These are phyloP conservation scores for Alternaria brassicae DNA, from an alignment of 2,329 filamentous ascomycete species.

Conservation along the genomic window DNA sequence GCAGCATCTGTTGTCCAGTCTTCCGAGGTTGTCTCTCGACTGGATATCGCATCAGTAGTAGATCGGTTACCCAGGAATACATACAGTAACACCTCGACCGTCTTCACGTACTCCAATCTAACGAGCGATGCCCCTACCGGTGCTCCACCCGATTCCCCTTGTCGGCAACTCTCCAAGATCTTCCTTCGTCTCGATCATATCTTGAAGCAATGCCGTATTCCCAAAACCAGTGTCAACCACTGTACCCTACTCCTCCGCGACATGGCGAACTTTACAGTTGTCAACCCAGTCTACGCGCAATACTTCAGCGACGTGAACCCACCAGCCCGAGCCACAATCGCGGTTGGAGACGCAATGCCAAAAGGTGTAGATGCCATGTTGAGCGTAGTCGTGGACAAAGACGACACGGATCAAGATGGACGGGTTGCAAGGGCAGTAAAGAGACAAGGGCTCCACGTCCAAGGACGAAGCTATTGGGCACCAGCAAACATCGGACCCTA, in stretches of 20 bases:
- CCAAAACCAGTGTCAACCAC: slow-evolving; percentile 42
- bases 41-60: slow-evolving; percentile 1
- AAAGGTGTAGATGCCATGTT: slow-evolving; percentile 66
- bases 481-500: slow-evolving; percentile 98
- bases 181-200: slow-evolving; percentile 44
- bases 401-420: slow-evolving; percentile 29
- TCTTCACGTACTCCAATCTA: slow-evolving; percentile 58
- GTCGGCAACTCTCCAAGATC: slow-evolving; percentile 49
- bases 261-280: slow-evolving; percentile 77
- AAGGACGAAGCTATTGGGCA: slow-evolving; percentile 95
- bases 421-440: not conserved
- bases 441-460: slow-evolving; percentile 76
- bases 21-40: not conserved
- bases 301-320: slow-evolving; percentile 82
- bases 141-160: slow-evolving; percentile 8
- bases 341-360: slow-evolving; percentile 73
- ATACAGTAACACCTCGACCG: slow-evolving; percentile 43
- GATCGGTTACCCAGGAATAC: slow-evolving; percentile 23
- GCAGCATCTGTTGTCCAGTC: slow-evolving; percentile 12
- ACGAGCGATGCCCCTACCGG: slow-evolving; percentile 16
- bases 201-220: slow-evolving; percentile 37
- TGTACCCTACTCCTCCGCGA: slow-evolving; percentile 73
- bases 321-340: slow-evolving; percentile 82
- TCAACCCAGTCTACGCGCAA: slow-evolving; percentile 78
- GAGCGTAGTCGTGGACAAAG: slow-evolving; percentile 55